phyloP scores from a whole-genome alignment of 2,329 filamentous ascomycete species.

The Pleoardoris graminearum region DNA sequence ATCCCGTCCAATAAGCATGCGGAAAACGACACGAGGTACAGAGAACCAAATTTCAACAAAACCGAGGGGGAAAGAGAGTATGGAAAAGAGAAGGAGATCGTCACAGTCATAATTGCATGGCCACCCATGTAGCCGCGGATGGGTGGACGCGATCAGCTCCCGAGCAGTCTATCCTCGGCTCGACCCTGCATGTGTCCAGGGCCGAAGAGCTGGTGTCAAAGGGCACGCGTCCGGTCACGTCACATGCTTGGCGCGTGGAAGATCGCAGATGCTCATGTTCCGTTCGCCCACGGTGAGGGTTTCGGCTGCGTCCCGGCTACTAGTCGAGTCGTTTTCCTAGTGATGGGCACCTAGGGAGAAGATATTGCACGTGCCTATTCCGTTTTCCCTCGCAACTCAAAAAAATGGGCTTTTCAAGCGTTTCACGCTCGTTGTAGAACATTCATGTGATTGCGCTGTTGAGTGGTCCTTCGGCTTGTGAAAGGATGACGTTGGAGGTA shows the following conservation, averaged over 20 bases:
- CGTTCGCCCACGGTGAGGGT: constrained; percentile 13
- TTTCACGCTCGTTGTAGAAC: constrained; percentile 13
- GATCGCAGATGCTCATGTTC: constrained; percentile 37
- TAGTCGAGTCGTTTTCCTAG: constrained; percentile 15
- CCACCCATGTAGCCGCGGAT: constrained; percentile 36
- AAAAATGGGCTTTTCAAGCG: not conserved
- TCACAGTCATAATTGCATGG: constrained; percentile 31
- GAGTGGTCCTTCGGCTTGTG: constrained; percentile 30
- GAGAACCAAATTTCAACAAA: not conserved
- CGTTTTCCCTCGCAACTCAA: not conserved
- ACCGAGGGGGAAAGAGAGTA: constrained; percentile 12
- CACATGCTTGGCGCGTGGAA: constrained; percentile 20
- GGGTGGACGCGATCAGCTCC: constrained; percentile 33
- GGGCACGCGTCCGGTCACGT: constrained; percentile 24
- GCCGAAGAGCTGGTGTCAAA: constrained; percentile 11
- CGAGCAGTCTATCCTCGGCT: constrained; percentile 28
- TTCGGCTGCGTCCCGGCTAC: constrained; percentile 38
- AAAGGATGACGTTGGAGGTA: constrained; percentile 37
- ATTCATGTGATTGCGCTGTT: constrained; percentile 19
- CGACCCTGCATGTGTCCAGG: constrained; percentile 39
- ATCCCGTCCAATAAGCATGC: constrained; percentile 10
- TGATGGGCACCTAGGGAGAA: no score
- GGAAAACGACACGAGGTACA: constrained; percentile 12
- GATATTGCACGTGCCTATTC: not conserved
- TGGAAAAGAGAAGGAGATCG: constrained; percentile 9